Percentiles rank a stretch among this genome's conserved stretches.
These are phyloP conservation scores for Lichtheimia hyalospora DNA, from an alignment of 371 early-diverging fungal genomes.

Conservation along the genomic window DNA sequence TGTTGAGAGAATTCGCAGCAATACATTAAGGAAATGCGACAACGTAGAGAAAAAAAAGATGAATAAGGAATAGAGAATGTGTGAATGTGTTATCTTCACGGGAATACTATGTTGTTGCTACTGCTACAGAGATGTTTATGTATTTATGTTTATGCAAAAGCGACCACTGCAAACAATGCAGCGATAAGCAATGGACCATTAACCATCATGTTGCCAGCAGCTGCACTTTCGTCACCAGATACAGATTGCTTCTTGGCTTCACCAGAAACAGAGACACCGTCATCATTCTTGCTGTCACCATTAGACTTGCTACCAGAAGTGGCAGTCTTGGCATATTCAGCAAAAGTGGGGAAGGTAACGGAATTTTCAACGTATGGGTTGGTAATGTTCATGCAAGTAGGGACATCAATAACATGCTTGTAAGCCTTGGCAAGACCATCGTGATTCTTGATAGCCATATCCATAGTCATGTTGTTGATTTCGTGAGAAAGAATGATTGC, in stretches of 20 bases:
- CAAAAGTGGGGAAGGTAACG: conserved; percentile 25
- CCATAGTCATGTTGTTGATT: conserved; percentile 51
- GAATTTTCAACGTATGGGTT: conserved; percentile 46
- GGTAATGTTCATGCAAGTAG: conserved; percentile 51
- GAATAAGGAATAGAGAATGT: no score
- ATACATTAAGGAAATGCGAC: no score
- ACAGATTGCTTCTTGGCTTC: background rate
- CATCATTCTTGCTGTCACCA: background rate
- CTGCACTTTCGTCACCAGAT: background rate
- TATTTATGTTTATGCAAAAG: conserved; percentile 2
- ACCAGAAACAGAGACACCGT: background rate
- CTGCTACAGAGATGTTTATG: no score
- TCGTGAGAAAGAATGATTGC: conserved; percentile 51
- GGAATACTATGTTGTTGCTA: no score
- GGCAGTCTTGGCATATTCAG: conserved; percentile 16
- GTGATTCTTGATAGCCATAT: conserved; percentile 34
- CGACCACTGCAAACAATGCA: conserved; percentile 7
- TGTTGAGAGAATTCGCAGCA: no score
- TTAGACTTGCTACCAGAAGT: conserved; percentile 9
- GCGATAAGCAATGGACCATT: conserved; percentile 8
- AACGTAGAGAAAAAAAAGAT: no score
- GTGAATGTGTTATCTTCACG: no score
- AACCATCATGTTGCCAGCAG: background rate
- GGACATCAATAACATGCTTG: conserved; percentile 45
- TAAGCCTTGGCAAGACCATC: conserved; percentile 38